Conservation (phyloP, 1,284 basidiomycete species). For the Coriolopsis trogii region DNA sequence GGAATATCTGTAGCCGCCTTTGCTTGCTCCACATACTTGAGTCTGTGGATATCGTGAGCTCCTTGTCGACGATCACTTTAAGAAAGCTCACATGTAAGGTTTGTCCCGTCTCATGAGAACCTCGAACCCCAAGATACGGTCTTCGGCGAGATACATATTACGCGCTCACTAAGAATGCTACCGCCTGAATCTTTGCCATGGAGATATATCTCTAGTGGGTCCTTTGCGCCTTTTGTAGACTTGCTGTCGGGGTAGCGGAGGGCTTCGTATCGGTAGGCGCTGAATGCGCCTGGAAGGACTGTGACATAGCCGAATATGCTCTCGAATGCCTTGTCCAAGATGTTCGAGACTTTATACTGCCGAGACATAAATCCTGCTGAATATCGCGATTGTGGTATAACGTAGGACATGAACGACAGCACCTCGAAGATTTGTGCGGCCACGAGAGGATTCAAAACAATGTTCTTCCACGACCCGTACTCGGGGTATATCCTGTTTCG, state of each 20-base stretch:
- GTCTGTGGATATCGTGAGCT: too few relatives aligned
- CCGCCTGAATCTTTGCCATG: too few relatives aligned
- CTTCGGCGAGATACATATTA: constrained; percentile 95
- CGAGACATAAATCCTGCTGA: too few relatives aligned
- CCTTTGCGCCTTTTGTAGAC: too few relatives aligned
- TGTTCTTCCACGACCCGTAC: background rate
- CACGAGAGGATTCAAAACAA: constrained; percentile 89
- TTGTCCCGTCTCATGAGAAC: constrained; percentile 63
- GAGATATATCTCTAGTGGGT: too few relatives aligned
- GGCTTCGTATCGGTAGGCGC: constrained; percentile 88
- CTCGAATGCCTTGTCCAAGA: constrained; percentile 91
- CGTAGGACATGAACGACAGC: too few relatives aligned
- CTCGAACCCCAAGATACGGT: constrained; percentile 95
- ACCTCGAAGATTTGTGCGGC: constrained; percentile 98
- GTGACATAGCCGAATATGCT: constrained; percentile 94
- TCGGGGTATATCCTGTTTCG: too few relatives aligned
- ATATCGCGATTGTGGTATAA: too few relatives aligned
- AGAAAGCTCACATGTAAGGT: too few relatives aligned
- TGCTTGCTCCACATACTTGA: background rate
- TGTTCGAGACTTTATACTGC: constrained; percentile 98
- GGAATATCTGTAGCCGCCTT: background rate
- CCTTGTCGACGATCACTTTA: too few relatives aligned
- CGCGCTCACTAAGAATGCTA: too few relatives aligned
- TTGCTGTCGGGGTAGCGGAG: too few relatives aligned
- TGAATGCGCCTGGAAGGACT: constrained; percentile 94